These are phyloP conservation scores for Mucor indicus DNA, from an alignment of 371 early-diverging fungal species.

Conservation along the genomic window DNA sequence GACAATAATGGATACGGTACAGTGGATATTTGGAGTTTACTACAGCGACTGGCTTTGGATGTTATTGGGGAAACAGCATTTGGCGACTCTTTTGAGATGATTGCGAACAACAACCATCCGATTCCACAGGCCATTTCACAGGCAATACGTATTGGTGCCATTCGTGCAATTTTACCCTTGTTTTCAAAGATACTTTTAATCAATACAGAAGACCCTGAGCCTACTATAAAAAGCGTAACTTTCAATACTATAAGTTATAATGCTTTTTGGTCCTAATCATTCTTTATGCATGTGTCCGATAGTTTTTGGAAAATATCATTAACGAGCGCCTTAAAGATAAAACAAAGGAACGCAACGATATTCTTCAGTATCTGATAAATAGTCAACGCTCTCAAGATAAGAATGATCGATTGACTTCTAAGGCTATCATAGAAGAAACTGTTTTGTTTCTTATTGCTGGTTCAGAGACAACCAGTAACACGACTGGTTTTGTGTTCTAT, in stretches of 20 bases:
- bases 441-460: constrained; percentile 40
- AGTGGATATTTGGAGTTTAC: constrained; percentile 33
- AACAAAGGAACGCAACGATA: constrained; percentile 26
- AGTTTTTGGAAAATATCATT: constrained; percentile 34
- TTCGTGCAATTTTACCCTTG: constrained; percentile 5
- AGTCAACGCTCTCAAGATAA: constrained; percentile 15
- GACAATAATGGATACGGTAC: constrained; percentile 4
- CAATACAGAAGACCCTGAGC: neutral
- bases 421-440: constrained; percentile 34
- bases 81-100: constrained; percentile 45
- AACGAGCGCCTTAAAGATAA: constrained; percentile 18
- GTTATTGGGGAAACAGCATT: constrained; percentile 52
- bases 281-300: neutral
- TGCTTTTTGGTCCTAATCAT: no score
- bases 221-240: no score
- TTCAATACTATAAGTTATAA: no score
- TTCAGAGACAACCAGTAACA: constrained; percentile 39
- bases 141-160: constrained; percentile 2
- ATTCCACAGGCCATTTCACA: constrained; percentile 20
- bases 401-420: constrained; percentile 26
- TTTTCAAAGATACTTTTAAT: constrained; percentile 4
- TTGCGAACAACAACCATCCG: constrained; percentile 34
- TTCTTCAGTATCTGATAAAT: constrained; percentile 40
- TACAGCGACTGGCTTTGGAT: constrained; percentile 41
- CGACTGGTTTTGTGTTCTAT: constrained; percentile 29